Conservation (phyloP, 2,329 filamentous ascomycete genomes). For the Sphaerulina vaccinii region DNA sequence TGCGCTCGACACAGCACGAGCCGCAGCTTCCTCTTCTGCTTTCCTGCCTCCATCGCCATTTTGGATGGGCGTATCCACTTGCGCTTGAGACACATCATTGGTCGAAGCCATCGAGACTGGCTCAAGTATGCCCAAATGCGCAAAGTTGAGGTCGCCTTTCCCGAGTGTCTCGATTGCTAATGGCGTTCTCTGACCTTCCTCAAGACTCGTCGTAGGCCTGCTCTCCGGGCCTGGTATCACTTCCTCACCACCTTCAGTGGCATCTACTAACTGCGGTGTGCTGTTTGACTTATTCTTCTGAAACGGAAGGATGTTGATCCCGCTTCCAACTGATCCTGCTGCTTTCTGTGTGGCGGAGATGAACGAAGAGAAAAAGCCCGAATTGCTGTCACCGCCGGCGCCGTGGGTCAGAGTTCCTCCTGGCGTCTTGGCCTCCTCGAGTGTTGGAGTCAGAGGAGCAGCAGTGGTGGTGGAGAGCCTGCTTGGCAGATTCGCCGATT, state of each 20-base stretch:
- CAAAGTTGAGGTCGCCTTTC: slow-evolving; percentile 82
- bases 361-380: slow-evolving; percentile 88
- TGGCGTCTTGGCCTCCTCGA: slow-evolving; percentile 65
- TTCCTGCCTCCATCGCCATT: slow-evolving; percentile 56
- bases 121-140: slow-evolving; percentile 76
- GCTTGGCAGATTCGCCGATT: slow-evolving; percentile 59
- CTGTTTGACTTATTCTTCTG: slow-evolving; percentile 44
- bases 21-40: slow-evolving; percentile 58
- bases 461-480: slow-evolving; percentile 78
- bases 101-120: slow-evolving; percentile 57
- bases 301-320: slow-evolving; percentile 62
- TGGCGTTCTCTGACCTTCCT: slow-evolving; percentile 59
- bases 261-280: slow-evolving; percentile 25
- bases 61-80: slow-evolving; percentile 15
- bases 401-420: slow-evolving; percentile 53
- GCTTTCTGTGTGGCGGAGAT: slow-evolving; percentile 92
- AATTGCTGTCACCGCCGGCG: slow-evolving; percentile 39
- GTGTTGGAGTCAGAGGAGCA: slow-evolving; percentile 71
- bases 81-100: slow-evolving; percentile 28
- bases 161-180: slow-evolving; percentile 86
- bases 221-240: slow-evolving; percentile 39
- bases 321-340: slow-evolving; percentile 70
- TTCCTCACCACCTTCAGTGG: slow-evolving; percentile 40
- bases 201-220: slow-evolving; percentile 38
- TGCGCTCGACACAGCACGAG: slow-evolving; percentile 60